Evolutionary conservation across 148 eudicot species (phyloP).

Genomic region (Camellia granthamiana): DNA sequence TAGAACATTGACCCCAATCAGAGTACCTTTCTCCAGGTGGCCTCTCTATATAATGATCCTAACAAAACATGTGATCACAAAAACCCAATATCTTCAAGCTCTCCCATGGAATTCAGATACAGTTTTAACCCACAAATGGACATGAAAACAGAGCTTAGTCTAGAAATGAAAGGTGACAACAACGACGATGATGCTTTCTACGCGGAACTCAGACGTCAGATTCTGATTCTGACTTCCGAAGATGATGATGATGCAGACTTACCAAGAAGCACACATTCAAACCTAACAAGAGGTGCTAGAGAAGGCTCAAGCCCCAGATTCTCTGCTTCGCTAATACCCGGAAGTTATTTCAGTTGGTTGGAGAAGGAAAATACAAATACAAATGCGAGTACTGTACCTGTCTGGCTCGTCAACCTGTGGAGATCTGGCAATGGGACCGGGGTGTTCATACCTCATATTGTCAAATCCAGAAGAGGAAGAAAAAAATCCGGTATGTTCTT

Average conservation of each 20-base stretch:
- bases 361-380: slow-evolving; percentile 8
- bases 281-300: not conserved
- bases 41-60: not conserved
- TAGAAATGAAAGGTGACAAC: not conserved
- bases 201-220: slow-evolving; percentile 34
- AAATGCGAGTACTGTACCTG: slow-evolving; percentile 12
- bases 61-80: not conserved
- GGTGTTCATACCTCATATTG: slow-evolving; percentile 34
- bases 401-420: slow-evolving; percentile 30
- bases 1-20: slow-evolving; percentile 11
- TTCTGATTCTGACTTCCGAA: slow-evolving; percentile 33
- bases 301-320: not conserved
- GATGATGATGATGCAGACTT: slow-evolving; percentile 23
- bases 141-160: not conserved
- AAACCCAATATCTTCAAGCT: not conserved
- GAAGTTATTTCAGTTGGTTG: slow-evolving; percentile 25
- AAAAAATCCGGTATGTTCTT: slow-evolving; percentile 18
- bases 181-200: slow-evolving; percentile 34
- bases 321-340: not conserved
- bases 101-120: slow-evolving; percentile 4
- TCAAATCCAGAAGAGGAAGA: slow-evolving; percentile 21
- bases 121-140: not conserved
- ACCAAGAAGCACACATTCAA: not conserved
- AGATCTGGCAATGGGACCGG: slow-evolving; percentile 40
- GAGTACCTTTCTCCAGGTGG: not conserved